Percentiles rank a stretch among this genome's conserved stretches.
These are phyloP conservation scores for Aspergillus tubingensis DNA, from an alignment of 2,329 filamentous ascomycete genomes.

Conservation along the genomic window DNA sequence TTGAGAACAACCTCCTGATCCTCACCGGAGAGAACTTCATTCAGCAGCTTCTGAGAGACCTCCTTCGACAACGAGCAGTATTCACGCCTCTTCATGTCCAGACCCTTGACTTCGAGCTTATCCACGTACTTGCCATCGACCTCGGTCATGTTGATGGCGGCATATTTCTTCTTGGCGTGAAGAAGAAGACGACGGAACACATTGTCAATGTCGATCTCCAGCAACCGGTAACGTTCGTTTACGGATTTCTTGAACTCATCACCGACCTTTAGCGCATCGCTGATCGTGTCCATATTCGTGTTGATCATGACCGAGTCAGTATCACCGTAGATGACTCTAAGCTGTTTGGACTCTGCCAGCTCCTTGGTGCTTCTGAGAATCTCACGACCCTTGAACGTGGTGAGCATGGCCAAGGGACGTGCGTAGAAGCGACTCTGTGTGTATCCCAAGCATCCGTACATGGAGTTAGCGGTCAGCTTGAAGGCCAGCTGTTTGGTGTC, in stretches of 20 bases:
- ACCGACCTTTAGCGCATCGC: conserved; percentile 86
- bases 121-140: conserved; percentile 86
- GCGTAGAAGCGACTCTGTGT: conserved; percentile 97
- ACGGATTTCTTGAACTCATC: conserved; percentile 93
- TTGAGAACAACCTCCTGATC: conserved; percentile 85
- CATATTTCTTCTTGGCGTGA: conserved; percentile 99
- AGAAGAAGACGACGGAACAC: conserved; percentile 90
- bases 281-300: conserved; percentile 90
- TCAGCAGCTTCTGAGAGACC: conserved; percentile 83
- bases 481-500: conserved; percentile 96
- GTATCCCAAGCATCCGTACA: conserved; percentile 98
- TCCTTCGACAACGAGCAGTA: conserved; percentile 96
- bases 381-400: conserved; percentile 95
- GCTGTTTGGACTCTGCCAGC: conserved; percentile 82
- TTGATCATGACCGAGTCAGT: conserved; percentile 99
- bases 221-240: conserved; percentile 86
- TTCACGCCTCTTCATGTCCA: conserved; percentile 97
- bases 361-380: conserved; percentile 96
- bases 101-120: conserved; percentile 95
- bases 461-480: conserved; percentile 97
- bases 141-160: conserved; percentile 90
- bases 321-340: conserved; percentile 97
- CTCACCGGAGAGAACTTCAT: conserved; percentile 91
- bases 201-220: conserved; percentile 98
- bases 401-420: conserved; percentile 89